phyloP scores from a whole-genome alignment of 768 basidiomycete genomes.

The Leccinum subgranulosum region DNA sequence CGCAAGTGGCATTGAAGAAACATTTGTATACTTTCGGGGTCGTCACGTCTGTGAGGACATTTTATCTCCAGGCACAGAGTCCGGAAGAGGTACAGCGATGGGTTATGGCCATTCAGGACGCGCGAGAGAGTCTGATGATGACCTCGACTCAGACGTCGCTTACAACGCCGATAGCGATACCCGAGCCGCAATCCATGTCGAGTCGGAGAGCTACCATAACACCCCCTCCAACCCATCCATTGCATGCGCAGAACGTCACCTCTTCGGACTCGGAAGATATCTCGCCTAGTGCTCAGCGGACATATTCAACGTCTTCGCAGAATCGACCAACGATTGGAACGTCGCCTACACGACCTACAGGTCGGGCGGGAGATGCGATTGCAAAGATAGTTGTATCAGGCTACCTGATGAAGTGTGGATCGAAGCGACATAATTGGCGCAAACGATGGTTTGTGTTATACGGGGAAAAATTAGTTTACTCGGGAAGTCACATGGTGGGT shows the following conservation, averaged over 20 bases:
- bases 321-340: conserved; percentile 37
- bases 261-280: conserved; percentile 81
- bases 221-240: conserved; percentile 44
- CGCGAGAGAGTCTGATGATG: conserved; percentile 60
- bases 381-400: conserved; percentile 77
- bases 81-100: conserved; percentile 75
- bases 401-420: conserved; percentile 96
- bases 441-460: conserved; percentile 98
- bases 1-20: conserved; percentile 82
- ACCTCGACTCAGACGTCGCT: conserved; percentile 58
- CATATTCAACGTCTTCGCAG: conserved; percentile 45
- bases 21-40: conserved; percentile 89
- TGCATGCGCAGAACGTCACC: conserved; percentile 51
- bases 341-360: conserved; percentile 43
- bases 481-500: conserved; percentile 92
- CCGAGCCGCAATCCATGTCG: conserved; percentile 30
- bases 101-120: conserved; percentile 80
- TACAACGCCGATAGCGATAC: conserved; percentile 53
- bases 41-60: conserved; percentile 86
- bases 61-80: conserved; percentile 80
- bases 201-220: conserved; percentile 36
- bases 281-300: conserved; percentile 43
- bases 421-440: conserved; percentile 90
- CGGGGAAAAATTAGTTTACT: conserved; percentile 83
- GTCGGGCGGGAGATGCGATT: conserved; percentile 50